Percentiles rank a stretch among this genome's conserved stretches.
Conservation (phyloP, 495 filamentous ascomycete species). For the Baudoinia panamericana region DNA sequence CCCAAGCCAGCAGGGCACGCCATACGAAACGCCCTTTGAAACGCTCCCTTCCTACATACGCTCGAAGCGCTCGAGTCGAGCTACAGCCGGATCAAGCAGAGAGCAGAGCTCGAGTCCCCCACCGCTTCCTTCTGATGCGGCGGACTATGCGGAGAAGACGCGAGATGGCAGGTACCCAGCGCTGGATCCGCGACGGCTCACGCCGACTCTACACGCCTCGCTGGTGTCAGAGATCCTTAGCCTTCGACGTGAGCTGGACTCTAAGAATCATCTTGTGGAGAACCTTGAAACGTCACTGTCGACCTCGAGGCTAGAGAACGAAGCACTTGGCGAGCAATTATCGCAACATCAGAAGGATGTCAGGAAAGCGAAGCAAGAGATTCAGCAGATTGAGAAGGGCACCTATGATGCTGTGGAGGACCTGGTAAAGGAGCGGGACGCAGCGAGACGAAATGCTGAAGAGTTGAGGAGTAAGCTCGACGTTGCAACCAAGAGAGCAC, state of each 20-base stretch:
- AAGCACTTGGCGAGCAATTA: slow-evolving; percentile 47
- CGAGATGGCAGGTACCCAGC: slow-evolving; percentile 65
- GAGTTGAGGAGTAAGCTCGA: slow-evolving; percentile 76
- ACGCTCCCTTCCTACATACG: slow-evolving; percentile 37
- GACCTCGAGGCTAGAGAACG: slow-evolving; percentile 56
- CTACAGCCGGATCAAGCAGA: slow-evolving; percentile 36
- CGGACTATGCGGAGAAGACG: slow-evolving; percentile 29
- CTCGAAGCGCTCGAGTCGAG: slow-evolving; percentile 40
- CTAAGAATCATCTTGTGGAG: slow-evolving; percentile 72
- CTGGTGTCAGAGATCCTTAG: slow-evolving; percentile 87
- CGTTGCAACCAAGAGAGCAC: slow-evolving; percentile 58
- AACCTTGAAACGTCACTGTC: slow-evolving; percentile 65
- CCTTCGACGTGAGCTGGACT: slow-evolving; percentile 76
- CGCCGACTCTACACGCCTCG: slow-evolving; percentile 86
- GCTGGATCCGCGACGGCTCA: slow-evolving; percentile 81
- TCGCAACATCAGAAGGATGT: slow-evolving; percentile 55
- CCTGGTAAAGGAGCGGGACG: slow-evolving; percentile 73
- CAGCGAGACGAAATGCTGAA: slow-evolving; percentile 55
- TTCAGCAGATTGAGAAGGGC: slow-evolving; percentile 75
- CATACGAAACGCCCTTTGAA: slow-evolving; percentile 47
- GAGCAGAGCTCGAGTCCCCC: slow-evolving; percentile 49
- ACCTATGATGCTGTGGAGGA: slow-evolving; percentile 71
- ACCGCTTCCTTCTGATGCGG: slow-evolving; percentile 40
- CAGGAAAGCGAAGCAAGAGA: slow-evolving; percentile 68
- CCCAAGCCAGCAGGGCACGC: slow-evolving; percentile 54